Base-by-base conservation (phyloP, 768 basidiomycete species). In the Amanita subjunquillea region DNA sequence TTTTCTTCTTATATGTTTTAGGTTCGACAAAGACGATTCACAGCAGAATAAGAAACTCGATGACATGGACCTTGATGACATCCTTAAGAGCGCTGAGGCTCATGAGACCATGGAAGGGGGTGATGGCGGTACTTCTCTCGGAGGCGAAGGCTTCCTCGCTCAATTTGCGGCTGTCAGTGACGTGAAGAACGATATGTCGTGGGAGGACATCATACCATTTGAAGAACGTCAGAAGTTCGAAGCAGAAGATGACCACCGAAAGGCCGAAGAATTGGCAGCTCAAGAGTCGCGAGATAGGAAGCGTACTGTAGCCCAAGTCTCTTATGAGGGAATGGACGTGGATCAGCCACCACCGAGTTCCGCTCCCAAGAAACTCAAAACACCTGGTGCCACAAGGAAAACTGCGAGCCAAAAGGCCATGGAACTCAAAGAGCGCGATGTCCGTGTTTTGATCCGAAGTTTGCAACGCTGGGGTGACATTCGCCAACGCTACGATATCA, bases 61-160 rank as follows among this genome's bases (percentile, higher is more conserved):
- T 63, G 94, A 98, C 67, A 92, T 99, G 91, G 93, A 99, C 69
- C 82, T 99, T 22, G 96, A 98, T 68, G 96, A 98, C 60, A 93
- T 99, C 63, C 80, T 99, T 51, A 96, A 87, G 63, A 85, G 89
- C 51, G 96, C 96, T 23, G 96, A 99, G 69, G 91, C 88, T 61
- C 96, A 96, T 69, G 96, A 98, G 68, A 99, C 96, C 1, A 77
- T 93, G 59, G 82, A 83, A 32, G 80, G 75, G 42, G 85, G 83
- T 44, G 90, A 91, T 50, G 87, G 87, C 53, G 90, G 90, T 43
- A 81, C 93, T 10, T 98, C 96, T 3, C 79, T 96, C n/a, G 96
- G 96, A 67, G 96, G 96, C 46, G 92, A 97, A 72, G 83, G 87
- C 54, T 99, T 99, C 80, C 77, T 99, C 50, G 85, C 93, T 23